phyloP scores from a whole-genome alignment of 768 basidiomycete species.

The Macrocybe gigantea region DNA sequence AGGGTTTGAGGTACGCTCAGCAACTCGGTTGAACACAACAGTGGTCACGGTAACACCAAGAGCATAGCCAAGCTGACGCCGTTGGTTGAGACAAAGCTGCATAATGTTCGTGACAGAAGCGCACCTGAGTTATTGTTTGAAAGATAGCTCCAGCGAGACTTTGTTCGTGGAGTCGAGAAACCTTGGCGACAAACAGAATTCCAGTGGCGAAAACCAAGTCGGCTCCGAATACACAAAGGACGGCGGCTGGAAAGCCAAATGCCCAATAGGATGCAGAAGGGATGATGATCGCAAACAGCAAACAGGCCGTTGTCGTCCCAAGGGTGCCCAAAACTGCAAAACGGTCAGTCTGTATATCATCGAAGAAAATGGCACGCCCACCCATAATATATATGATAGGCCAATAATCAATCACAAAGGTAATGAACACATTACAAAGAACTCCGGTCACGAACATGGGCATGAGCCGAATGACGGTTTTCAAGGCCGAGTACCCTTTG shows the following conservation, averaged over 20 bases:
- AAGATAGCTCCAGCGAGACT: conserved; percentile 72
- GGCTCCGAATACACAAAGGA: conserved; percentile 63
- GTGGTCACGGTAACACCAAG: conserved; percentile 69
- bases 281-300: conserved; percentile 66
- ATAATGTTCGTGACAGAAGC: conserved; percentile 3
- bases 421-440: conserved; percentile 60
- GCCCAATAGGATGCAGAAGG: conserved; percentile 64
- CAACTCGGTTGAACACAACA: conserved; percentile 60
- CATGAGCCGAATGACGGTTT: conserved; percentile 58
- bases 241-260: conserved; percentile 64
- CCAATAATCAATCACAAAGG: conserved; percentile 48
- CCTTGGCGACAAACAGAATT: conserved; percentile 68
- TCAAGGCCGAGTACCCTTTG: conserved; percentile 43
- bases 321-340: conserved; percentile 39
- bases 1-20: conserved; percentile 11
- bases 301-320: conserved; percentile 48
- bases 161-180: conserved; percentile 64
- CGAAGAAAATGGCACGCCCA: conserved; percentile 19
- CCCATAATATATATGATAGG: conserved; percentile 54
- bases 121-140: conserved; percentile 72
- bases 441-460: conserved; percentile 69
- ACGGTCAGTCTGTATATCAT: conserved; percentile 2
- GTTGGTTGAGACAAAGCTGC: background rate
- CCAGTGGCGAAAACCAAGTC: conserved; percentile 75
- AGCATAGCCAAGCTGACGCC: conserved; percentile 53